phyloP scores from a whole-genome alignment of 2,329 filamentous ascomycete genomes.

The Cercospora sp. region DNA sequence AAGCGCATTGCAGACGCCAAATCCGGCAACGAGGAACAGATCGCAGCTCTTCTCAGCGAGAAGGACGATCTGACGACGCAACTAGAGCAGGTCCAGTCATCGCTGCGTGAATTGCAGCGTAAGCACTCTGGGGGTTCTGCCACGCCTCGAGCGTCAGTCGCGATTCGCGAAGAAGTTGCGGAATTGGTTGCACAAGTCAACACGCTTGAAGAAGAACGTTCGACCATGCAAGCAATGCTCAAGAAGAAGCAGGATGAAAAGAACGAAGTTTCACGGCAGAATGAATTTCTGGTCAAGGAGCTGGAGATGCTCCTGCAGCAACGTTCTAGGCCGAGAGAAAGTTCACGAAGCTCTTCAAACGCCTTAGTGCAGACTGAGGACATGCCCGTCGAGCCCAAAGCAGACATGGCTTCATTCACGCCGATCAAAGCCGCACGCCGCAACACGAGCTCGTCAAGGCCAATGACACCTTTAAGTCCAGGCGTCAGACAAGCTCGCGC shows the following conservation, averaged over 20 bases:
- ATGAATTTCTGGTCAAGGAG: conserved; percentile 35
- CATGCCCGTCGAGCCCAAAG: conserved; percentile 23
- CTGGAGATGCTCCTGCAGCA: conserved; percentile 33
- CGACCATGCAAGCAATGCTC: conserved; percentile 26
- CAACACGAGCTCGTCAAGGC: conserved; percentile 14
- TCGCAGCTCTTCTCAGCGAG: conserved; percentile 23
- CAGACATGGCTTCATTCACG: conserved; percentile 18
- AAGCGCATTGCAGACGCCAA: conserved; percentile 26
- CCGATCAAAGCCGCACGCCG: conserved; percentile 20
- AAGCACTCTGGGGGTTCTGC: conserved; percentile 14
- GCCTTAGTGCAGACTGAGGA: conserved; percentile 30
- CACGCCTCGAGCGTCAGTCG: conserved; percentile 16
- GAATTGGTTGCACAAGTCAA: conserved; percentile 28
- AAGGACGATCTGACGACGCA: conserved; percentile 27
- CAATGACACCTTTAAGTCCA: conserved; percentile 25
- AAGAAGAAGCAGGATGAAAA: conserved; percentile 33
- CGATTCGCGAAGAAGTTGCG: conserved; percentile 22
- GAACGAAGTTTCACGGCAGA: conserved; percentile 33
- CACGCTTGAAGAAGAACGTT: conserved; percentile 30
- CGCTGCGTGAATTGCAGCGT: conserved; percentile 23
- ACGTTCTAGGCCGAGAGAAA: conserved; percentile 16
- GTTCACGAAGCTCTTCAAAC: conserved; percentile 19
- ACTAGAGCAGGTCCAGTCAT: conserved; percentile 23
- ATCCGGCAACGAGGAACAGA: conserved; percentile 18
- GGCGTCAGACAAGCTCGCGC: conserved; percentile 23